Conservation (phyloP, 495 filamentous ascomycete species). For the Aspergillus biplanus region DNA sequence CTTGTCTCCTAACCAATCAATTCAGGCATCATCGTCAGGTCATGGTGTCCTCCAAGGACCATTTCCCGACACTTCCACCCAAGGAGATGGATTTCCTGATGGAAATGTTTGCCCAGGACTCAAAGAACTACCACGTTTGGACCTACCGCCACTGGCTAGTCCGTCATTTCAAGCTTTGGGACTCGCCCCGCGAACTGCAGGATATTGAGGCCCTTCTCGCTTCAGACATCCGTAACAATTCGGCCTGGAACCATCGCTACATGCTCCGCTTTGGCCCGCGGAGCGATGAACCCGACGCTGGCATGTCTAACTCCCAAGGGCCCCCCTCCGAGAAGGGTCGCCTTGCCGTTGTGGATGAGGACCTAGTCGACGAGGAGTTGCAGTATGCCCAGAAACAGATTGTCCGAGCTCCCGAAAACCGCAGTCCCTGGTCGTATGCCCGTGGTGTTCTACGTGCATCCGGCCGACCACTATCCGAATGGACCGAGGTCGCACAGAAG, state of each 20-base stretch:
- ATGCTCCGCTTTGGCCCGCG: conserved; percentile 79
- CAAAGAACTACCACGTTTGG: conserved; percentile 99
- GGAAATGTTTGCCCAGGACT: conserved; percentile 80
- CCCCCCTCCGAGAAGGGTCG: conserved; percentile 46
- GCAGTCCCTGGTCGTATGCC: conserved; percentile 90
- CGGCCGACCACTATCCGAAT: conserved; percentile 55
- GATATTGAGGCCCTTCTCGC: conserved; percentile 70
- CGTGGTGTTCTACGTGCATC: conserved; percentile 72
- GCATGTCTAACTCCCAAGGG: conserved; percentile 47
- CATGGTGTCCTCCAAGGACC: conserved; percentile 61
- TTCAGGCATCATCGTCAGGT: conserved; percentile 86
- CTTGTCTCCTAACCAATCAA: conserved; percentile 17
- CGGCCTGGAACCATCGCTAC: conserved; percentile 95
- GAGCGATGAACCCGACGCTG: conserved; percentile 36
- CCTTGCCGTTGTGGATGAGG: conserved; percentile 54
- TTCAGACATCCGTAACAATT: conserved; percentile 89
- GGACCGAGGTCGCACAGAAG: conserved; percentile 65
- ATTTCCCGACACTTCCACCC: conserved; percentile 58
- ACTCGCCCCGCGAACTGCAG: conserved; percentile 64
- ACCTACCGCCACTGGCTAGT: conserved; percentile 94
- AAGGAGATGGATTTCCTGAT: conserved; percentile 76
- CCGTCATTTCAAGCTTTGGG: conserved; percentile 75
- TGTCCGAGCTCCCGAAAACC: conserved; percentile 83
- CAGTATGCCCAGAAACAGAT: conserved; percentile 72
- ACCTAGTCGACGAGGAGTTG: conserved; percentile 74